These are phyloP conservation scores for Clonostachys sp. DNA, from an alignment of 2,329 filamentous ascomycete genomes.

Conservation along the genomic window DNA sequence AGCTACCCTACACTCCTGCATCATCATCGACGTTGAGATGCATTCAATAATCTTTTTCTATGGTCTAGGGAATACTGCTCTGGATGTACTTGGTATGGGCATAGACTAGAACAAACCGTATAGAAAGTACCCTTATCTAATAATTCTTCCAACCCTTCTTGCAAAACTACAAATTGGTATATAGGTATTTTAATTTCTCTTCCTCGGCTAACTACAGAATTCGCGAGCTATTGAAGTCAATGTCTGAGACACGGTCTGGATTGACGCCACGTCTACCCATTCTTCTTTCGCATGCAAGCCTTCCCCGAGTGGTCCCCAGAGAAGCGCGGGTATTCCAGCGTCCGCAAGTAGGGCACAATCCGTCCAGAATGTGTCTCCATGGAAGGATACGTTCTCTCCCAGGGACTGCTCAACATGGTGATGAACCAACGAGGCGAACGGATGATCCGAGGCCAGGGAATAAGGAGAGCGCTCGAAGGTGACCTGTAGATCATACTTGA, in stretches of 20 bases:
- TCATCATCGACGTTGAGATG: too few relatives aligned
- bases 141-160: too few relatives aligned
- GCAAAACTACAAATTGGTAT: too few relatives aligned
- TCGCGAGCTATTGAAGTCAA: conserved; percentile 15
- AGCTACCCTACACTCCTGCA: too few relatives aligned
- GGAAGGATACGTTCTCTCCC: conserved; percentile 14
- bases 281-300: conserved; percentile 46
- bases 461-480: conserved; percentile 36
- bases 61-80: too few relatives aligned
- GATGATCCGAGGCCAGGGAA: conserved; percentile 29
- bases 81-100: too few relatives aligned
- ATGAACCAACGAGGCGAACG: conserved; percentile 26
- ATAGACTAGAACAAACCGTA: too few relatives aligned
- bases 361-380: conserved; percentile 37
- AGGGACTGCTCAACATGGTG: conserved; percentile 17
- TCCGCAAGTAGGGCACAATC: conserved; percentile 42
- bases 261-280: conserved; percentile 38
- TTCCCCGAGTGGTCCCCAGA: conserved; percentile 41
- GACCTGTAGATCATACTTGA: conserved; percentile 31
- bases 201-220: conserved; percentile 15
- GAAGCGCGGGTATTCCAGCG: conserved; percentile 36
- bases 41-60: too few relatives aligned
- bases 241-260: conserved; percentile 22
- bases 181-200: too few relatives aligned
- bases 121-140: too few relatives aligned